A percentile compares a stretch with the other conserved stretches of the same genome.
These are phyloP conservation scores for Catharanthus roseus DNA, from an alignment of 257 asterid species.

Conservation along the genomic window DNA sequence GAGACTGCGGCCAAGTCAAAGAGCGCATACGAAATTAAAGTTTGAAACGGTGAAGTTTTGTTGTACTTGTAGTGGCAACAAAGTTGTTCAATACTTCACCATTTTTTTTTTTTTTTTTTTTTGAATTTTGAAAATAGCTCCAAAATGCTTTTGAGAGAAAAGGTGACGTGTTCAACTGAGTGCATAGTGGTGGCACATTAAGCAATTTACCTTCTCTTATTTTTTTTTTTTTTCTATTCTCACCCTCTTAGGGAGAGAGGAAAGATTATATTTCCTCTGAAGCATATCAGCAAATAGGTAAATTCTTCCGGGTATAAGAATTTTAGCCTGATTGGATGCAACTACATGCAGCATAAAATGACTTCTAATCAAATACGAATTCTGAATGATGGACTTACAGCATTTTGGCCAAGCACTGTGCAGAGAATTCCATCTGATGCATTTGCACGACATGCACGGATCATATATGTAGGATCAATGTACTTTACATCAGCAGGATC, in stretches of 20 bases:
- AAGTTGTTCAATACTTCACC: not conserved
- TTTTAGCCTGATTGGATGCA: not conserved
- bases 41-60: not conserved
- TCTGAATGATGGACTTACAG: conserved; percentile 46
- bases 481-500: conserved; percentile 81
- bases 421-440: conserved; percentile 96
- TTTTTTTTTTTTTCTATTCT: not conserved
- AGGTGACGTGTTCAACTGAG: not conserved
- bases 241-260: not conserved
- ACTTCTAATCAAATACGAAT: not conserved
- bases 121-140: not conserved
- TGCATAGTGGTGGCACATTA: not conserved
- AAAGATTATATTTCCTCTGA: not conserved
- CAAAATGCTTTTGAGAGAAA: not conserved
- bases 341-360: not conserved
- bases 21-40: not conserved
- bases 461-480: conserved; percentile 97
- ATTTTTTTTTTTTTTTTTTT: not conserved
- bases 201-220: not conserved
- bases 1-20: not conserved
- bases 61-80: not conserved
- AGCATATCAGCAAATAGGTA: not conserved
- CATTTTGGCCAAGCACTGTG: conserved; percentile 97
- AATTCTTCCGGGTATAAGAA: not conserved
- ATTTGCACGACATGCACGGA: conserved; percentile 98